These are phyloP conservation scores for Cyanidioschyzon merolae DNA, from an alignment of 23 red algal genomes.

Conservation along the genomic window DNA sequence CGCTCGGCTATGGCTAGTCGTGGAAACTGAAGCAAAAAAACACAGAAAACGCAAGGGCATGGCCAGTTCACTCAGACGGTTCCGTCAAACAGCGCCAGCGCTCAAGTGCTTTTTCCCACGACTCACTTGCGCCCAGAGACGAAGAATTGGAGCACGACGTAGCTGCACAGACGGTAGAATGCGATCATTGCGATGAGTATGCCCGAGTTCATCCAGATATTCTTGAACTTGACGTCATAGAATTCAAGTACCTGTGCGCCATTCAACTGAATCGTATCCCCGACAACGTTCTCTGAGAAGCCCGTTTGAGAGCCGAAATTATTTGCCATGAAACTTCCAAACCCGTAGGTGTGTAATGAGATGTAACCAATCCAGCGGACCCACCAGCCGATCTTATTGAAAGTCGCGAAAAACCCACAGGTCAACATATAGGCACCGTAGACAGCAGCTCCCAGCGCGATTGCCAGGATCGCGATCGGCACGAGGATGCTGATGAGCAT, in stretches of 20 bases:
- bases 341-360: slow-evolving; percentile 38
- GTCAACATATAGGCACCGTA: slow-evolving; percentile 67
- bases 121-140: slow-evolving; percentile 5
- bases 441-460: slow-evolving; percentile 49
- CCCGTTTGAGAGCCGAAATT: slow-evolving; percentile 39
- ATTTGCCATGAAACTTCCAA: slow-evolving; percentile 61
- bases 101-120: too few species aligned
- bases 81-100: too few species aligned
- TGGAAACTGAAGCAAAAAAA: too few species aligned
- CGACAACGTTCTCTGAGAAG: slow-evolving; percentile 32
- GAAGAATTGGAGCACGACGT: slow-evolving; percentile 5
- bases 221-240: slow-evolving; percentile 26
- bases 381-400: slow-evolving; percentile 63
- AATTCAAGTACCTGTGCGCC: slow-evolving; percentile 35
- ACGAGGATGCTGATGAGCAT: slow-evolving; percentile 58
- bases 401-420: slow-evolving; percentile 50
- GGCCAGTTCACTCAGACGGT: too few species aligned
- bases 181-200: slow-evolving; percentile 59
- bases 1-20: too few species aligned
- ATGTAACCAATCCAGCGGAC: slow-evolving; percentile 55
- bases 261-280: slow-evolving; percentile 25
- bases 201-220: slow-evolving; percentile 46
- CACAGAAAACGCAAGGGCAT: too few species aligned
- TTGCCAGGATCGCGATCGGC: slow-evolving; percentile 54
- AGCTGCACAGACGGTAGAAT: slow-evolving; percentile 43